Base-by-base conservation (phyloP, 2,329 filamentous ascomycete species). In the Fusarium sarcochroum region DNA sequence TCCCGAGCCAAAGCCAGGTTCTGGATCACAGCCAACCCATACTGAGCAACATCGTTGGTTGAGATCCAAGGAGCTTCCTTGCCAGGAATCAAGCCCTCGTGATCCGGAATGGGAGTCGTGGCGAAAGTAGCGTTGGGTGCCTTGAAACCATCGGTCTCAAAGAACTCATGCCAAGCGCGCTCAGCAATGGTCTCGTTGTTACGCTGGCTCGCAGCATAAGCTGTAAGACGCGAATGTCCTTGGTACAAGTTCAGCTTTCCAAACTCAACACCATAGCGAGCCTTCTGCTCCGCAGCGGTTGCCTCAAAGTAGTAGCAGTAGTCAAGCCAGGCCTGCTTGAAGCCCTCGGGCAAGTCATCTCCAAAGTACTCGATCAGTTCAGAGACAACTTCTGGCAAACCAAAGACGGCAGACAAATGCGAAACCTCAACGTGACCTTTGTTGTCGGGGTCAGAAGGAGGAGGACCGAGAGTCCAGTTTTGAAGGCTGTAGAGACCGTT, bases 221-320 rank as follows among this genome's bases (percentile, higher is more conserved):
- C 87, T 2, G 87, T 85, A 9, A 89, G 78, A 3, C 87, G 82
- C 3, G 87, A 88, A 71, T 90, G 88, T 0, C 83, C 87, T 70
- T 90, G 87, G 47, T 79, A 78, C 48, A 89, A 76, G 46, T 76
- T 85, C 6, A 84, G 62, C 5, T 64, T 80, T n/a, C 83, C 77
- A 58, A 86, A 89, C 46, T 76, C 75, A 2, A 73, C 72, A 8
- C 87, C 87, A 64, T 89, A 90, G 0, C 86, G 81, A 2, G 82
- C 80, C 3, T 70, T 75, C 73, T 90, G 87, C 75, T 88, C 85
- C 1, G 77, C 81, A 0, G 76, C 74, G 0, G 80, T 70, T 0
- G 85, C 87, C 10, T 80, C 79, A 69, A 87, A 90, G 75, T 87
- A 88, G 72, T 84, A 85, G 71, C 86, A 87, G 76, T 90, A 90